Conservation (phyloP, 805 yeast species). For the Vanderwaltozyma verrucispora region DNA sequence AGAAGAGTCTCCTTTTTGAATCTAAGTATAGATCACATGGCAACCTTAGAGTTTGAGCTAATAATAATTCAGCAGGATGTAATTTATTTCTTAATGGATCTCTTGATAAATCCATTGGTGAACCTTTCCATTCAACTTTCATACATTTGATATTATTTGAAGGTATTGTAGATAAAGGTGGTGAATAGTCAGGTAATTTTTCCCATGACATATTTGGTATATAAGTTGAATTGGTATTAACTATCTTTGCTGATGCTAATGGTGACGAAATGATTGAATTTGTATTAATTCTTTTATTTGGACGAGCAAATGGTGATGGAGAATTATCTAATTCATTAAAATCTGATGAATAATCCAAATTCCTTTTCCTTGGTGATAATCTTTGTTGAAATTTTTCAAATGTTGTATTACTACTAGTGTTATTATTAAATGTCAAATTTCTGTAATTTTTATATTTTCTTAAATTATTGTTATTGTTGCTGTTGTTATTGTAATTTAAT, state of each 20-base stretch:
- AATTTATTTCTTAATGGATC: slow-evolving; percentile 67
- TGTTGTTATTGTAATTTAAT: too few relatives aligned
- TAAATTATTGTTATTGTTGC: too few relatives aligned
- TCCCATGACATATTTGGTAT: slow-evolving; percentile 52
- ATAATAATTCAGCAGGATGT: slow-evolving; percentile 83
- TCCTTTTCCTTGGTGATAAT: too few relatives aligned
- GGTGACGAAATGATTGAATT: slow-evolving; percentile 28
- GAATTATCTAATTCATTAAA: slow-evolving; percentile 1
- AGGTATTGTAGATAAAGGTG: slow-evolving; percentile 56
- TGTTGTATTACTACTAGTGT: too few relatives aligned
- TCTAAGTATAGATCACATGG: slow-evolving; percentile 79
- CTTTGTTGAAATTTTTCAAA: too few relatives aligned
- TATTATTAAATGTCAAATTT: too few relatives aligned
- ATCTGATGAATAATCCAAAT: too few relatives aligned
- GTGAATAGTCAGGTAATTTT: slow-evolving; percentile 74
- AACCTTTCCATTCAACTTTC: slow-evolving; percentile 96
- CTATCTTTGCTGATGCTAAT: slow-evolving; percentile 23
- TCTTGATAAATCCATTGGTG: slow-evolving; percentile 77
- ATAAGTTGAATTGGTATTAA: slow-evolving; percentile 21
- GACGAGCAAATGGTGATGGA: slow-evolving; percentile 17
- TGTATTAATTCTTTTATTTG: slow-evolving; percentile 9
- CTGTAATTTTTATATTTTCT: too few relatives aligned
- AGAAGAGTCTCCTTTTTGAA: slow-evolving; percentile 74
- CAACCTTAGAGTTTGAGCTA: slow-evolving; percentile 82
- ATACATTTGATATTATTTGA: slow-evolving; percentile 52